Evolutionary conservation across 768 basidiomycete genomes (phyloP).

Genomic region (Dictyophora rubrovolvata): DNA sequence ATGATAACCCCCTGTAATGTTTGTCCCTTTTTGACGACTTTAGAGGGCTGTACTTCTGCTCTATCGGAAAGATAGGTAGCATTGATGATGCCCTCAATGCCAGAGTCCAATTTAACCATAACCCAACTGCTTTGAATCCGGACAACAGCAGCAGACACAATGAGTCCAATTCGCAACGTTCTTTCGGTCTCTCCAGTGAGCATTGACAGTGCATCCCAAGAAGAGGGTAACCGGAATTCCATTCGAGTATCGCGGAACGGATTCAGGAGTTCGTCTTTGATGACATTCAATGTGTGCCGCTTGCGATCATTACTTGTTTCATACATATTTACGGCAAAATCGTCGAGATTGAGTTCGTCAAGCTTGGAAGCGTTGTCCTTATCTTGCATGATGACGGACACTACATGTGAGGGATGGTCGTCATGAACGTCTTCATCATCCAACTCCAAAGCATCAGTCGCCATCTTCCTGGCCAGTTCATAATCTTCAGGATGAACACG

Average conservation of each 20-base stretch:
- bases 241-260: slow-evolving; percentile 73
- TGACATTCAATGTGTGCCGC: slow-evolving; percentile 80
- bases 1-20: slow-evolving; percentile 73
- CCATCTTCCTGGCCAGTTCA: slow-evolving; percentile 96
- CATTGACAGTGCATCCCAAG: slow-evolving; percentile 89
- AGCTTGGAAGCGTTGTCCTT: slow-evolving; percentile 69
- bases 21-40: slow-evolving; percentile 65
- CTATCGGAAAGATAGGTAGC: slow-evolving; percentile 47
- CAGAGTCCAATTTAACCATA: slow-evolving; percentile 79
- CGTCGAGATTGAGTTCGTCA: slow-evolving; percentile 85
- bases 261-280: slow-evolving; percentile 71
- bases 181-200: slow-evolving; percentile 82
- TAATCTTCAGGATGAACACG: slow-evolving; percentile 98
- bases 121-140: slow-evolving; percentile 44
- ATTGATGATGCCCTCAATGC: slow-evolving; percentile 75
- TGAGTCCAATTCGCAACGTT: slow-evolving; percentile 69
- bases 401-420: slow-evolving; percentile 84
- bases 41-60: slow-evolving; percentile 28
- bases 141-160: slow-evolving; percentile 65
- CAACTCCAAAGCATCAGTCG: slow-evolving; percentile 91
- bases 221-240: slow-evolving; percentile 49
- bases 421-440: slow-evolving; percentile 95
- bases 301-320: slow-evolving; percentile 78
- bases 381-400: slow-evolving; percentile 79
- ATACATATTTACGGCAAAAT: slow-evolving; percentile 88